Evolutionary conservation across 176 grass and related monocot genomes (phyloP), one percentile per base, ranked within the genome.

Genomic region (Eleusine coracana): DNA sequence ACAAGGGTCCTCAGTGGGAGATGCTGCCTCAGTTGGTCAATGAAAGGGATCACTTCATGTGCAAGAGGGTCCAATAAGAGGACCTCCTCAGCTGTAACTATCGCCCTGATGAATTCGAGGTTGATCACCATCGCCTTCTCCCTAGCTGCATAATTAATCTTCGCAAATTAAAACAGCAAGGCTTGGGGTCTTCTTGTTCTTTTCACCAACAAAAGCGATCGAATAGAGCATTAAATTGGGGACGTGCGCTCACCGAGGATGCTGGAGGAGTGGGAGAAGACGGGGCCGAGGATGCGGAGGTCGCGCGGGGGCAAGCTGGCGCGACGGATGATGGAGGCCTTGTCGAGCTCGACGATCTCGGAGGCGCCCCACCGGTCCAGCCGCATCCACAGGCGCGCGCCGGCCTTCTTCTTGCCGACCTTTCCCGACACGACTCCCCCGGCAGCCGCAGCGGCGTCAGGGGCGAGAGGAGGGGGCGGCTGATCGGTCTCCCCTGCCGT

Each of bases 121-220:
- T 99, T 96, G 79, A 99, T 87, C 80, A 99, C 89, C 84, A 99
- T 92, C 65, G 96, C 85, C 78, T 93, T 99, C 86, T 96, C 96
- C 78, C 96, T 96, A 67, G 91, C 97, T 99, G 87, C 71, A 90
- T 6, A 79, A 85, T 42, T 36, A 89, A 79, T 40, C 45, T 36
- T 58, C 66, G 17, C 71, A 74, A 31, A 80, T 82, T 31, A 67
- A 6, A 4, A 80, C 20, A 34, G 51, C 44, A 29, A 21, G 52
- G 31, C 20, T 63, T 70, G n/a, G n/a, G 45, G 67, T 83, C 13
- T 27, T 21, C 44, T 52, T 81, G 75, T 6, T 55, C 58, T 76
- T 44, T 4, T 61, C 45, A 64, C 75, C 48, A 73, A 21, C 21
- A 68, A 83, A 71, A 44, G 10, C 16, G 69, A 48, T 66, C 1